Conservation (phyloP, 139 green algal species). For the Ostreobium quekettii region DNA sequence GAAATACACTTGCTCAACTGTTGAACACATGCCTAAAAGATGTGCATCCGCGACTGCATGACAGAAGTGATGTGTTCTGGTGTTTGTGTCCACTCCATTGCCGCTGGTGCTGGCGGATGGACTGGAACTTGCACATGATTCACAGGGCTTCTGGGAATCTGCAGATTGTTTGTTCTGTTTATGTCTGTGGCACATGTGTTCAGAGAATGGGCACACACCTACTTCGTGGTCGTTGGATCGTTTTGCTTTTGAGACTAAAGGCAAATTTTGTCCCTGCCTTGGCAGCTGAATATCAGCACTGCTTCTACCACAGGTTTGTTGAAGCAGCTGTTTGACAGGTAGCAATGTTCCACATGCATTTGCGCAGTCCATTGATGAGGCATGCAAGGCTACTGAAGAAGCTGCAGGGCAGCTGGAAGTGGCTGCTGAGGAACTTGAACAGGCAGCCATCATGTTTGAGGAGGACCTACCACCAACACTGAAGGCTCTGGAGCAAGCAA, state of each 20-base stretch:
- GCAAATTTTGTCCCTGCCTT: background rate
- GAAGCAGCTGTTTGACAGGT: no score
- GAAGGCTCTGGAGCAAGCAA: conserved; percentile 9
- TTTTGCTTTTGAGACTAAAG: background rate
- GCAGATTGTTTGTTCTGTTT: conserved; percentile 2
- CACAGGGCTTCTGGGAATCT: no score
- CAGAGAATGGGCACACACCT: background rate
- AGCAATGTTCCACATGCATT: no score
- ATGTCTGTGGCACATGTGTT: background rate
- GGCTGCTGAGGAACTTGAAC: conserved; percentile 7
- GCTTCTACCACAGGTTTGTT: no score
- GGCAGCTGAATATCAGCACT: background rate
- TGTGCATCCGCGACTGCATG: no score
- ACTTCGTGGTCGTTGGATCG: background rate
- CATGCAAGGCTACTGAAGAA: conserved; percentile 7
- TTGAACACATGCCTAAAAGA: no score
- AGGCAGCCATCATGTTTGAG: conserved; percentile 20
- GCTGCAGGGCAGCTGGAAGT: conserved; percentile 8
- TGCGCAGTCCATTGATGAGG: conserved; percentile 18
- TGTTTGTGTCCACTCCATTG: no score
- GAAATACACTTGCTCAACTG: no score
- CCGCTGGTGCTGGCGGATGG: no score
- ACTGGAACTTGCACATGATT: no score
- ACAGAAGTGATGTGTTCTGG: no score
- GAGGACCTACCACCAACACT: conserved; percentile 15